Percentiles rank a stretch among this genome's conserved stretches.
phyloP scores from a whole-genome alignment of 1,284 basidiomycete genomes.

The Violaceomyces palustris region DNA sequence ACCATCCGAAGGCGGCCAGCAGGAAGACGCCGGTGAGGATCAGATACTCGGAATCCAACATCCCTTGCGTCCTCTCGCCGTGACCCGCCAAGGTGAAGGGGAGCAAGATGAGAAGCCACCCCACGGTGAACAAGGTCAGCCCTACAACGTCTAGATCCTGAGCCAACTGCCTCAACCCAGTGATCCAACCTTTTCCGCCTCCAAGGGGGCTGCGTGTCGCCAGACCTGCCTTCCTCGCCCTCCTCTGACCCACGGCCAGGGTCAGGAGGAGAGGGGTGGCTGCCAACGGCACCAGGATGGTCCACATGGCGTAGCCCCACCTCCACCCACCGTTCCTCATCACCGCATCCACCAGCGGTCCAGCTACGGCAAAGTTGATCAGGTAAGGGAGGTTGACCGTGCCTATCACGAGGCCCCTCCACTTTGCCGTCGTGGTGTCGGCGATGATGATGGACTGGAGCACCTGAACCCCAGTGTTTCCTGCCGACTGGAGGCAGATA shows the following conservation, averaged over 20 bases:
- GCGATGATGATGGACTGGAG: slow-evolving; percentile 59
- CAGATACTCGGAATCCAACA: slow-evolving; percentile 12
- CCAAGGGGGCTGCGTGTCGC: slow-evolving; percentile 16
- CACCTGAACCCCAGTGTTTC: slow-evolving; percentile 54
- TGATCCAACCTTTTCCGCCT: slow-evolving; percentile 18
- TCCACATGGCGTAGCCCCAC: slow-evolving; percentile 66
- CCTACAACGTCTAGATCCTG: slow-evolving; percentile 65
- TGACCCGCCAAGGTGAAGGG: slow-evolving; percentile 61
- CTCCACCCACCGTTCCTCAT: slow-evolving; percentile 61
- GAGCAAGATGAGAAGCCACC: slow-evolving; percentile 61
- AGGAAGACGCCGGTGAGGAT: slow-evolving; percentile 54
- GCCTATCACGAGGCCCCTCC: slow-evolving; percentile 67
- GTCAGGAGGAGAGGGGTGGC: slow-evolving; percentile 45
- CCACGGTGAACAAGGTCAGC: slow-evolving; percentile 64
- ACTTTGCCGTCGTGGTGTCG: slow-evolving; percentile 72
- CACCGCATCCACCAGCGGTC: slow-evolving; percentile 64
- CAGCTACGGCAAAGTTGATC: slow-evolving; percentile 59
- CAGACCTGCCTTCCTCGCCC: slow-evolving; percentile 31
- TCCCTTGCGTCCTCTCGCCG: slow-evolving; percentile 16
- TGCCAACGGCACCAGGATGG: slow-evolving; percentile 40
- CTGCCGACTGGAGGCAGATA: slow-evolving; percentile 56
- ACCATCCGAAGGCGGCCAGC: slow-evolving; percentile 55
- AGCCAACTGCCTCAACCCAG: slow-evolving; percentile 19
- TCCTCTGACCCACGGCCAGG: slow-evolving; percentile 38
- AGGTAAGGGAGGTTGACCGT: slow-evolving; percentile 64